Evolutionary conservation across 768 basidiomycete species (phyloP), one percentile per base, ranked within the genome.

Genomic region (Tephrocybe sp.): DNA sequence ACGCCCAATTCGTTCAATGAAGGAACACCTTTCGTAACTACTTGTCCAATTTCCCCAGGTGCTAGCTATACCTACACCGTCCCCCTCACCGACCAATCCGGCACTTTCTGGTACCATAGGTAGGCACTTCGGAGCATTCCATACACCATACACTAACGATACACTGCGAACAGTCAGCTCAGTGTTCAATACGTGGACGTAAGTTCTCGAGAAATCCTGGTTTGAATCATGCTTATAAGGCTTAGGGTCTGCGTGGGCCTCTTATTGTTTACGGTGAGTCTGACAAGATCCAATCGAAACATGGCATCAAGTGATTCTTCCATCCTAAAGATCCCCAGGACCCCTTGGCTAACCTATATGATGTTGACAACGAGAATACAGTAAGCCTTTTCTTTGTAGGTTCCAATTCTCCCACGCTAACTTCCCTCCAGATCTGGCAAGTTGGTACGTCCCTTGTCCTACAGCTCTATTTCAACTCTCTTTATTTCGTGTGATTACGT

Each of bases 71-170:
- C 61, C 9, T 69, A 71, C 45, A 52, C 58, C 49, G 59, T 67
- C 23, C 63, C 62, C 2, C 55, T 67, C 11, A 53, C 48, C 20
- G 42, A 56, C 1, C 68, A 68, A 34, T 54, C 68, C 2, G 69
- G 54, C 21, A 71, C 69, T 3, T 68, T 61, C 51, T 71, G 69
- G 69, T 70, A 68, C 26, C 64, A 65, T 51, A 60, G 58, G 58
- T 57, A n/a, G 14, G 6, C 9, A 28, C 6, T 20, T 25, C 28
- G 15, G 8, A 45, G 14, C 4, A 28, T 17, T 30, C 43, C 24
- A 23, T 8, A 18, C 14, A 24, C 20, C 15, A 44, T 32, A 7
- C 8, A 6, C 14, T 36, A 12, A 36, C n/a, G n/a, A 9, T 15
- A 9, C 23, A 21, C 21, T 33, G n/a, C n/a, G n/a, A n/a, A n/a